Evolutionary conservation across 345 rosid species (phyloP), one percentile per base, ranked within the genome.

Genomic region (Eucalyptus coolabah): DNA sequence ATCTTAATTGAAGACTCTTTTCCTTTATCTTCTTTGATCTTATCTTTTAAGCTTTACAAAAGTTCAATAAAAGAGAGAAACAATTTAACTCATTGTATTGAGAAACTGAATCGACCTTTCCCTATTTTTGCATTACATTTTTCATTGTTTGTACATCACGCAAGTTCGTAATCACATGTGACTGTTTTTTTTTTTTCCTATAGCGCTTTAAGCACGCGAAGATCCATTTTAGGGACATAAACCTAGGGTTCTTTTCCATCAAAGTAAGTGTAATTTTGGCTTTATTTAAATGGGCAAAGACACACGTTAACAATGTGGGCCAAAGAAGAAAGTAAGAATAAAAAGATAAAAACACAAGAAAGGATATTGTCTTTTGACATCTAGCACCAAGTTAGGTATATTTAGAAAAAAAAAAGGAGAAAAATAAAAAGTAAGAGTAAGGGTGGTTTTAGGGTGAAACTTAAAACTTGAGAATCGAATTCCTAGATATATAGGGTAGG

Each of bases 401-500:
- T 18, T 17, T 18, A 34, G 59, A 53, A 30, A 60, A 59, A 26
- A 24, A 24, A 12, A 3, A 12, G 7, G 10, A 69, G 12, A 34
- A 17, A 17, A 32, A 32, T 2, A 34, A 34, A 34, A 17, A 32
- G 80, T 1, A 19, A 53, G 0, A 8, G 59, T 8, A 26, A 53
- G 11, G 11, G 21, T 53, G 59, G 1, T 53, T 53, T 8, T 53
- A 53, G 59, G 5, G 59, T 21, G 59, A 2, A 53, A 53, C 26
- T 53, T 21, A 53, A 21, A 53, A 53, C 59, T 53, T 53, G 11
- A 53, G 2, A 53, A 53, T 53, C 59, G 21, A 21, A 21, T 53
- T 53, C 1, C 5, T 1, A 53, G 11, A 53, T 21, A 21, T 53
- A 2, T 1, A 21, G 0, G 11, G 59, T 19, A 53, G 59, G 0